Evolutionary conservation across 164 flowering plant species (phyloP).

Genomic region (Stephania cephalantha): DNA sequence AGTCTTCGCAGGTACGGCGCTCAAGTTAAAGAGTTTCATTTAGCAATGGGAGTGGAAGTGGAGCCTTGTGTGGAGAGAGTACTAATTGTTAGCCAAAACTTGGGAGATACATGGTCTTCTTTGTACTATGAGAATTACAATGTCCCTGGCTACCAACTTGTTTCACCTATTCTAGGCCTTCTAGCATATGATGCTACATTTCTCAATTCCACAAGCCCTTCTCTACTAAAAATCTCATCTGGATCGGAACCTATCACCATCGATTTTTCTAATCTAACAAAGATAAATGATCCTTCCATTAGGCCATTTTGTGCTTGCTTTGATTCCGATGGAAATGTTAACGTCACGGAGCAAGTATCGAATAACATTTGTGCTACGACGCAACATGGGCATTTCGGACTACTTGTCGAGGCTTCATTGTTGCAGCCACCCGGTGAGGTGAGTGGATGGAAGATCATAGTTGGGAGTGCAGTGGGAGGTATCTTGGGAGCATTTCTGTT

Average conservation of each 20-base stretch:
- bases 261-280: conserved; percentile 43
- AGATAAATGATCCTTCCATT: conserved; percentile 5
- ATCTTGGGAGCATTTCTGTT: conserved; percentile 55
- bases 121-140: conserved; percentile 43
- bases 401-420: conserved; percentile 44
- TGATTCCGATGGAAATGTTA: conserved; percentile 50
- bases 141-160: conserved; percentile 57
- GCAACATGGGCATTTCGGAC: conserved; percentile 63
- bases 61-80: conserved; percentile 68
- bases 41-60: conserved; percentile 40
- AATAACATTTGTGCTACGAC: conserved; percentile 36
- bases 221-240: conserved; percentile 39
- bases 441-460: conserved; percentile 59
- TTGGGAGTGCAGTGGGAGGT: conserved; percentile 59
- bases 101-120: conserved; percentile 59
- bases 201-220: conserved; percentile 26
- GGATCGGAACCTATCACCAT: conserved; percentile 43
- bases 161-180: conserved; percentile 71
- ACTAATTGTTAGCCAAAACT: conserved; percentile 49
- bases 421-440: conserved; percentile 16
- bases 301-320: conserved; percentile 63
- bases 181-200: conserved; percentile 53
- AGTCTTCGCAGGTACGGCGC: conserved; percentile 80
- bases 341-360: conserved; percentile 29
- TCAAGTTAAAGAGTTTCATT: conserved; percentile 45